phyloP scores from a whole-genome alignment of 176 grass and related monocot species.

The Metroxylon sagu region DNA sequence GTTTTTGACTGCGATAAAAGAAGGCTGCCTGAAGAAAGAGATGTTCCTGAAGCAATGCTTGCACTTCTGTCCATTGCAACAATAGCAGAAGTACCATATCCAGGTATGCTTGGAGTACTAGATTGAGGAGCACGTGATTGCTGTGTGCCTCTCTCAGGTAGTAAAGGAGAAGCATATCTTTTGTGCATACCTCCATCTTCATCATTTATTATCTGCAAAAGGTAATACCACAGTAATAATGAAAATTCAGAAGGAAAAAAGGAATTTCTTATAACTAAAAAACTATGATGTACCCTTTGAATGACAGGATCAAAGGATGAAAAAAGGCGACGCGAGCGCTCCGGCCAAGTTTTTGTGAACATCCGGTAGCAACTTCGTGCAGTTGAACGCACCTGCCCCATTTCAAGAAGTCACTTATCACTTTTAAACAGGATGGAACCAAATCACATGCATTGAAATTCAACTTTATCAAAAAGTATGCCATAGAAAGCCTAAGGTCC shows the following conservation, averaged over 20 bases:
- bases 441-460: too few species aligned
- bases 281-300: slow-evolving; percentile 54
- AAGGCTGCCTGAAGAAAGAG: slow-evolving; percentile 53
- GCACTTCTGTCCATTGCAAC: slow-evolving; percentile 94
- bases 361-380: slow-evolving; percentile 87
- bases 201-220: slow-evolving; percentile 82
- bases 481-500: too few species aligned
- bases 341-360: slow-evolving; percentile 93
- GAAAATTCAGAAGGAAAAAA: slow-evolving; percentile 11
- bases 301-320: slow-evolving; percentile 85
- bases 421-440: too few species aligned
- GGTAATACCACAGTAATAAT: slow-evolving; percentile 6
- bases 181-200: slow-evolving; percentile 95
- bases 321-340: slow-evolving; percentile 66
- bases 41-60: slow-evolving; percentile 54
- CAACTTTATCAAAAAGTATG: too few species aligned
- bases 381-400: slow-evolving; percentile 70
- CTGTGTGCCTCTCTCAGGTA: slow-evolving; percentile 68
- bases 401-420: neutral
- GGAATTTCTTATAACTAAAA: neutral
- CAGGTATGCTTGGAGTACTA: slow-evolving; percentile 40
- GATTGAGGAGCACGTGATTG: slow-evolving; percentile 47
- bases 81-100: slow-evolving; percentile 91
- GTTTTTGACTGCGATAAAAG: slow-evolving; percentile 72
- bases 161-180: slow-evolving; percentile 80